A percentile compares a stretch with the other conserved stretches of the same genome.
Conservation (phyloP, 148 eudicot species). For the Euryodendron excelsum region DNA sequence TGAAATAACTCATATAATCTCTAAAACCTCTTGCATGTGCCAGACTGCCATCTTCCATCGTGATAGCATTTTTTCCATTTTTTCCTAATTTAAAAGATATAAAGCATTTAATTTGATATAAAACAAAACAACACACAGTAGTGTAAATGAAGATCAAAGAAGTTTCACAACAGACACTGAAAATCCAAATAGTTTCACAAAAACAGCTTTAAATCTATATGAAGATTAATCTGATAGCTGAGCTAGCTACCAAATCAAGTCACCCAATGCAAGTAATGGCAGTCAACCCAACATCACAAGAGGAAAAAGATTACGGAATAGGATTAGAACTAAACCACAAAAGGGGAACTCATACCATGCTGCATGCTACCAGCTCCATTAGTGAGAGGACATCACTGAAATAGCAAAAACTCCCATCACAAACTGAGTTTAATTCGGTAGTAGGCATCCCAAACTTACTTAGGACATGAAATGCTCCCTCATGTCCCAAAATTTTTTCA, state of each 20-base stretch:
- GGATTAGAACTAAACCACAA: neutral
- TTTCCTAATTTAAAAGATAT: no score
- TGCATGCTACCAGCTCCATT: constrained; percentile 64
- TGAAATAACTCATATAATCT: no score
- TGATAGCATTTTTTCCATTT: neutral
- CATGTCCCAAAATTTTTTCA: neutral
- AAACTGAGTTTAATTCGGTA: constrained; percentile 7
- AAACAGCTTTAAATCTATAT: no score
- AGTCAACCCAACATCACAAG: neutral
- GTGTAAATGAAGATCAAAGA: no score
- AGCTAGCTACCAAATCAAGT: neutral
- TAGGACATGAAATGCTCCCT: no score
- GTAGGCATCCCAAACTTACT: constrained; percentile 15
- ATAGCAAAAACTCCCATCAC: constrained; percentile 24
- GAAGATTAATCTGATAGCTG: no score
- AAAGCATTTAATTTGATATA: no score
- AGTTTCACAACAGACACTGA: neutral
- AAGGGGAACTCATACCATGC: constrained; percentile 49
- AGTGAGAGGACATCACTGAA: constrained; percentile 54
- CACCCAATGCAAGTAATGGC: neutral
- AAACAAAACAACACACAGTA: no score
- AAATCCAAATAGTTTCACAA: neutral
- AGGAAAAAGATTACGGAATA: constrained; percentile 2
- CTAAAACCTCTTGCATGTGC: neutral
- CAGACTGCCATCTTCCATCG: no score